Evolutionary conservation across 345 rosid species (phyloP).

Genomic region (Psidium guajava): DNA sequence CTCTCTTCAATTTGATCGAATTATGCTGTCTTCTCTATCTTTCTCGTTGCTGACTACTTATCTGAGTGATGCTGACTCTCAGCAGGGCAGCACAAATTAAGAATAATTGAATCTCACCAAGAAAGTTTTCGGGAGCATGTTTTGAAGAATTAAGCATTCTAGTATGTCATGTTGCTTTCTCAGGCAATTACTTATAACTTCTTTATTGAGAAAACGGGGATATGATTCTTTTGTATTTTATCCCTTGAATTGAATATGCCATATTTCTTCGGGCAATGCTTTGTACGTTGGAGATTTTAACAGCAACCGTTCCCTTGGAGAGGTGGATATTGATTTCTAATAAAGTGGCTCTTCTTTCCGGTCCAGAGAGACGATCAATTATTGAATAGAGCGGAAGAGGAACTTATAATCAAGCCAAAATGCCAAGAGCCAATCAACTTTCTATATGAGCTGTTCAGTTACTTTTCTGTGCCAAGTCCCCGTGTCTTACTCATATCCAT

Average conservation of each 20-base stretch:
- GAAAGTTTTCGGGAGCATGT: background rate
- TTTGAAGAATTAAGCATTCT: background rate
- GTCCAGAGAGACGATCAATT: background rate
- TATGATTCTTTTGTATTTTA: background rate
- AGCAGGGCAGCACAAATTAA: background rate
- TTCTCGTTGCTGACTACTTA: background rate
- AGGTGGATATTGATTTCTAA: background rate
- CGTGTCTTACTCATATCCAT: background rate
- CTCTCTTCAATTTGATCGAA: background rate
- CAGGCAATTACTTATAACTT: background rate
- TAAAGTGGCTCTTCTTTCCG: background rate
- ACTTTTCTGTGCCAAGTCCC: background rate
- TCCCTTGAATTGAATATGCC: background rate
- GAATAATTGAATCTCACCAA: background rate
- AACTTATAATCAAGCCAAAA: background rate
- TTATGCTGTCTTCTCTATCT: background rate
- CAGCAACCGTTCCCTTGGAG: background rate
- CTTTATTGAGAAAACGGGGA: background rate
- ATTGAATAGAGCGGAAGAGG: background rate
- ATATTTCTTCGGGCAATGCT: background rate
- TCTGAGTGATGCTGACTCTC: background rate
- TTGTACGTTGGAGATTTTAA: background rate
- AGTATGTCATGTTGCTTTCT: background rate
- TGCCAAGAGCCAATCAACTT: background rate
- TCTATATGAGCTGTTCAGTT: background rate